Evolutionary conservation across 768 basidiomycete genomes (phyloP).

Genomic region (Boletus eberwhitei): DNA sequence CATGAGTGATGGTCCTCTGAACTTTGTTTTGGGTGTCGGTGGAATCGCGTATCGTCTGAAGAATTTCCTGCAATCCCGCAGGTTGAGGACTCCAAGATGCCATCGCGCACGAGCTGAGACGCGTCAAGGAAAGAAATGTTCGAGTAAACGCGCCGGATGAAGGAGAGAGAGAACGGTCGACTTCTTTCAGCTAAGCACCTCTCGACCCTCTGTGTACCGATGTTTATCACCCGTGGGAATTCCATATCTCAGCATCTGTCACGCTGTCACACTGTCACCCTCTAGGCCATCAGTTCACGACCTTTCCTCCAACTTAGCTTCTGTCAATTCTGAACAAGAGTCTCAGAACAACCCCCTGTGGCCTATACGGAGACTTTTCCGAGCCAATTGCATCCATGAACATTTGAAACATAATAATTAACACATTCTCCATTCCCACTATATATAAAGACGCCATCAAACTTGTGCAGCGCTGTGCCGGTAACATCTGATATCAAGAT

Average conservation of each 20-base stretch:
- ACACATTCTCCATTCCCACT: background rate
- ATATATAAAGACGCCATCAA: background rate
- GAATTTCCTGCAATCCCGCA: conserved; percentile 86
- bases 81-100: conserved; percentile 80
- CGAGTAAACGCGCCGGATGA: conserved; percentile 31
- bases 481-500: background rate
- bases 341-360: too few relatives aligned
- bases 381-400: too few relatives aligned
- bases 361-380: too few relatives aligned
- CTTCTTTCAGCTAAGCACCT: conserved; percentile 11
- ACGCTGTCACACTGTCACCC: conserved; percentile 22
- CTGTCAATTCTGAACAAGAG: too few relatives aligned
- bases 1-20: conserved; percentile 82
- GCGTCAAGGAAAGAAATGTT: conserved; percentile 22
- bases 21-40: conserved; percentile 71
- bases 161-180: conserved; percentile 18
- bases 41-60: conserved; percentile 88
- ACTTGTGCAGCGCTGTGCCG: background rate
- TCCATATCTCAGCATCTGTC: conserved; percentile 33
- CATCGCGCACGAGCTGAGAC: conserved; percentile 44
- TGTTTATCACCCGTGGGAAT: conserved; percentile 36
- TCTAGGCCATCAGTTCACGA: too few relatives aligned
- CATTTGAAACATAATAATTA: background rate
- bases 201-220: conserved; percentile 30
- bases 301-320: too few relatives aligned